Conservation (phyloP, 192 early-diverging fungal genomes). For the Pilaira anomala region DNA sequence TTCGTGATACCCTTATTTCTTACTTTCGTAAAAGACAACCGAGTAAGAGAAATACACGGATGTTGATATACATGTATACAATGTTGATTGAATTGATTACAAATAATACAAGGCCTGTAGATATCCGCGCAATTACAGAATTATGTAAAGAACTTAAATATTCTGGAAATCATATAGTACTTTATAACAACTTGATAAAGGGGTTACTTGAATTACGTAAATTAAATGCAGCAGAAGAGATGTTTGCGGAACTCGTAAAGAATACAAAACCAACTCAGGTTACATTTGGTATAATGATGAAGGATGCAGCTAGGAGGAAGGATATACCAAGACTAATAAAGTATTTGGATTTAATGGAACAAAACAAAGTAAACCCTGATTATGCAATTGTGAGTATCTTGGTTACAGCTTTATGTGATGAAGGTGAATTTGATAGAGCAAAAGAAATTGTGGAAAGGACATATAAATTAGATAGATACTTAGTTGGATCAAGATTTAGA, state of each 20-base stretch:
- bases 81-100: slow-evolving; percentile 17
- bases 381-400: slow-evolving; percentile 12
- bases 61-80: slow-evolving; percentile 15
- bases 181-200: slow-evolving; percentile 17
- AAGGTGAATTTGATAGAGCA: neutral
- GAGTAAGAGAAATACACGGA: neutral
- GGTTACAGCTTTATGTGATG: slow-evolving; percentile 2
- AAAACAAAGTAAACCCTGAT: neutral
- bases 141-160: slow-evolving; percentile 14
- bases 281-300: slow-evolving; percentile 12
- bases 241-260: slow-evolving; percentile 8
- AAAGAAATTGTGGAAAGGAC: neutral
- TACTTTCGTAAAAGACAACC: neutral
- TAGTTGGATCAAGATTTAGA: neutral
- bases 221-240: neutral
- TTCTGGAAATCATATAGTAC: neutral
- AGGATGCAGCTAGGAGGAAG: neutral
- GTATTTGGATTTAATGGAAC: slow-evolving; percentile 18
- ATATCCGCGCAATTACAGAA: slow-evolving; percentile 11
- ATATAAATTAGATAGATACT: neutral
- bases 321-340: slow-evolving; percentile 3
- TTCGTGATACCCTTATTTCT: slow-evolving; percentile 10
- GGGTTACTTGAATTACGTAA: neutral
- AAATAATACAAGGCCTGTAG: slow-evolving; percentile 4
- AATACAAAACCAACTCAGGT: neutral